Conservation (phyloP, 1,284 basidiomycete species). For the Cryptococcus amylolentus region DNA sequence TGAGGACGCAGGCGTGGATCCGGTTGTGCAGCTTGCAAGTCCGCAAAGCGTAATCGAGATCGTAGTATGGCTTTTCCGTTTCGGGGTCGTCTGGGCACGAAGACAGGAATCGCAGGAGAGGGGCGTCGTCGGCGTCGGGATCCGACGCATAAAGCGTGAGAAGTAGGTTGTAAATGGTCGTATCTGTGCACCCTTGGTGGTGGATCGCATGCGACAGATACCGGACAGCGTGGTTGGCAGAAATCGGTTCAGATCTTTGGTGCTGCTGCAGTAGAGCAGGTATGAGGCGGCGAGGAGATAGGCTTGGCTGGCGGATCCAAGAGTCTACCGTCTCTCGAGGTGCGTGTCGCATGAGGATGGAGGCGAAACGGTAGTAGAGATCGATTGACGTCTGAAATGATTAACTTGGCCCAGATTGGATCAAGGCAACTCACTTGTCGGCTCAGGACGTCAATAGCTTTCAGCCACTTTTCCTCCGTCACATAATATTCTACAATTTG, state of each 20-base stretch:
- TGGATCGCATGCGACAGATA: constrained; percentile 84
- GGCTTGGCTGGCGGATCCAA: constrained; percentile 75
- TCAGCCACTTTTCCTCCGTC: constrained; percentile 83
- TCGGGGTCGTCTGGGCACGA: constrained; percentile 75
- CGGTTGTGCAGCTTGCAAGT: constrained; percentile 78
- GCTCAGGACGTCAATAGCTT: constrained; percentile 82
- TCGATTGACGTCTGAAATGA: constrained; percentile 49
- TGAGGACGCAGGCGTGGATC: constrained; percentile 88
- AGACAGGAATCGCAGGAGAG: constrained; percentile 81
- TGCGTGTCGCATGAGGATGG: constrained; percentile 78
- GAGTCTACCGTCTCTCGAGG: constrained; percentile 87
- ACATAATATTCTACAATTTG: constrained; percentile 92
- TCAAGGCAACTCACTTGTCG: constrained; percentile 62
- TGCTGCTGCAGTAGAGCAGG: constrained; percentile 84
- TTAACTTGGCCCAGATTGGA: background rate
- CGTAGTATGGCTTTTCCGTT: constrained; percentile 86
- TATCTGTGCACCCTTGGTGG: constrained; percentile 64
- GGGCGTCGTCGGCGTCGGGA: constrained; percentile 63
- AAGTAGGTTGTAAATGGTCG: constrained; percentile 90
- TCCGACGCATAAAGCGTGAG: constrained; percentile 75
- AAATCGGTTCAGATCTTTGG: constrained; percentile 35
- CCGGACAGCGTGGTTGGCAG: constrained; percentile 75
- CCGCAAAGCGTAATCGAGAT: constrained; percentile 92
- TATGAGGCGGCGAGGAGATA: constrained; percentile 81
- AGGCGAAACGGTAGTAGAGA: constrained; percentile 88